A percentile compares a stretch with the other conserved stretches of the same genome.
Conservation (phyloP, 2,329 filamentous ascomycete species). For the Botrytis fragariae region DNA sequence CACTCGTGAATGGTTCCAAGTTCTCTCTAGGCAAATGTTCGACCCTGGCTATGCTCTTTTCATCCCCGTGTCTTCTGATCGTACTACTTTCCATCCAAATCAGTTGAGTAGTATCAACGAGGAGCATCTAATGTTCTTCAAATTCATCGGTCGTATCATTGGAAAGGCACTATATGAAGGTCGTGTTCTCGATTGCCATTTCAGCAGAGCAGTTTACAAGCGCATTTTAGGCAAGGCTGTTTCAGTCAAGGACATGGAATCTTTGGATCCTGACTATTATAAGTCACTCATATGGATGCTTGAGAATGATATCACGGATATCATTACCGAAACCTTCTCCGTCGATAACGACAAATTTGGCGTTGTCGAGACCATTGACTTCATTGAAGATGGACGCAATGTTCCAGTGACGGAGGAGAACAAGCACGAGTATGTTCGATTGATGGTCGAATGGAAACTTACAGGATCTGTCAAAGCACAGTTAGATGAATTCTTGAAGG, state of each 20-base stretch:
- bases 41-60: conserved; percentile 97
- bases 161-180: conserved; percentile 97
- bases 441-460: conserved; percentile 91
- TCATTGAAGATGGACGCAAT: conserved; percentile 83
- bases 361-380: conserved; percentile 80
- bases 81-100: conserved; percentile 98
- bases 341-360: conserved; percentile 94
- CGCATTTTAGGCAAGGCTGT: conserved; percentile 92
- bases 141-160: conserved; percentile 97
- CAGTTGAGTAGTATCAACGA: conserved; percentile 90
- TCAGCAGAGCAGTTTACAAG: conserved; percentile 98
- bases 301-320: conserved; percentile 92
- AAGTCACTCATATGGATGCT: conserved; percentile 98
- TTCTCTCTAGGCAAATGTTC: conserved; percentile 96
- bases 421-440: conserved; percentile 94
- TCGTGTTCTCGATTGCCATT: conserved; percentile 94
- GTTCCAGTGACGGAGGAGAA: conserved; percentile 96
- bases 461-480: conserved; percentile 91
- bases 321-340: conserved; percentile 94
- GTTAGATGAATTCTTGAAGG: conserved; percentile 87
- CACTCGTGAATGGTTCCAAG: conserved; percentile 98
- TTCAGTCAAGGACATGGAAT: conserved; percentile 99
- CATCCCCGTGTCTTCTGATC: conserved; percentile 92
- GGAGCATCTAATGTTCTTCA: conserved; percentile 97
- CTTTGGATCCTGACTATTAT: conserved; percentile 97